These are phyloP conservation scores for Penicillium capsulatum DNA, from an alignment of 2,329 filamentous ascomycete species.

Conservation along the genomic window DNA sequence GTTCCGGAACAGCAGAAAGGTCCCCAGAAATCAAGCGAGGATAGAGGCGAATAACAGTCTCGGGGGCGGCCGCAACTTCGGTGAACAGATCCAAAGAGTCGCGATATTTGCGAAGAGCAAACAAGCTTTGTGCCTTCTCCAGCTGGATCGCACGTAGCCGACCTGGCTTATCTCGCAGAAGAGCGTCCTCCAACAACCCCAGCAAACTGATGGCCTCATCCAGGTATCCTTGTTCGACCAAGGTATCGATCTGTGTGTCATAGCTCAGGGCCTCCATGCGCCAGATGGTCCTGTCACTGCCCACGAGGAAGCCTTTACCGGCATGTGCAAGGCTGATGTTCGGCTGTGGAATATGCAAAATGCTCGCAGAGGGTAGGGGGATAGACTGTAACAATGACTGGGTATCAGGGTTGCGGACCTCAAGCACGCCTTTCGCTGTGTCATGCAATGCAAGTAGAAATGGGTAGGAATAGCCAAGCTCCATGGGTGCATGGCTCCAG, in stretches of 20 bases:
- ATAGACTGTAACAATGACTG: conserved; percentile 85
- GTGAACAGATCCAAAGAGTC: conserved; percentile 88
- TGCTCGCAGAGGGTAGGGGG: conserved; percentile 71
- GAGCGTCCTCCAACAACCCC: conserved; percentile 83
- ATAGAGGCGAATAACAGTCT: conserved; percentile 79
- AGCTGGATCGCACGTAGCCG: conserved; percentile 83
- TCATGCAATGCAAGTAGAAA: conserved; percentile 86
- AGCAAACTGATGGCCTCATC: conserved; percentile 92
- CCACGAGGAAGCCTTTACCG: conserved; percentile 90
- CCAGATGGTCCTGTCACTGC: conserved; percentile 89
- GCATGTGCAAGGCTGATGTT: conserved; percentile 93
- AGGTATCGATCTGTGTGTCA: conserved; percentile 78
- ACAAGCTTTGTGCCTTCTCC: conserved; percentile 80
- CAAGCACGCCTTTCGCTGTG: conserved; percentile 75
- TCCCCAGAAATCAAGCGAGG: conserved; percentile 80
- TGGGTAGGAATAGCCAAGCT: conserved; percentile 92
- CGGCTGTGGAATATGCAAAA: conserved; percentile 86
- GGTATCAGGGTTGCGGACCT: conserved; percentile 89
- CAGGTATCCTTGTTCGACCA: conserved; percentile 68
- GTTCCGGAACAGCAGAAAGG: conserved; percentile 59
- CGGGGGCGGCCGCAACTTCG: conserved; percentile 82
- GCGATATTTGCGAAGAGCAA: conserved; percentile 75
- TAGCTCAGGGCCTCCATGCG: conserved; percentile 93
- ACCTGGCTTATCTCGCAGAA: conserved; percentile 76
- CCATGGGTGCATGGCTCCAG: conserved; percentile 82